Evolutionary conservation across 208 protist genomes (phyloP), one percentile per base, ranked within the genome.

Genomic region (Wallacemonas sp.): DNA sequence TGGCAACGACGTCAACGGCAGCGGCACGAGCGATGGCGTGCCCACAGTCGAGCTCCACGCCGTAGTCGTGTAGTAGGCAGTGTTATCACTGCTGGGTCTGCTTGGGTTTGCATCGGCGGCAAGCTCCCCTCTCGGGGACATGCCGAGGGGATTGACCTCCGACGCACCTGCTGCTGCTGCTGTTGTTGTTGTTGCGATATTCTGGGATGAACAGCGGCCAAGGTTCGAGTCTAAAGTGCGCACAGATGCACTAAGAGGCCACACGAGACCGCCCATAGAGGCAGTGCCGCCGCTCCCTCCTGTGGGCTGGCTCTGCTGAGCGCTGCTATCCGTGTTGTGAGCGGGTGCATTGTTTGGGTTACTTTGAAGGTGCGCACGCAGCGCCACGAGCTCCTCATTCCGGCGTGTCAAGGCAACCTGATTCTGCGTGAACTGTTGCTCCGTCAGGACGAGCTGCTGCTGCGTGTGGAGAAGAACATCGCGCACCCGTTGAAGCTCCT

Each of bases 381-480:
- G 45, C 5, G 38, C 34, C 22, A 24, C 22, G 27, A 39, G 55
- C 24, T 36, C 47, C 41, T 62, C 63, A 8, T 60, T 56, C 27
- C 47, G 34, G 4, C 24, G 33, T 28, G 39, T 54, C 31, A 65
- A 14, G 41, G 44, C 39, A 14, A 39, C 42, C 39, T 58, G 51
- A 21, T 31, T 36, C 30, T 65, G 39, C 9, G 36, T 28, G n/a
- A 26, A 55, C 47, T 56, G 62, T 28, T 74, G 33, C 54, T 66
- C 67, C 26, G 30, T 38, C 4, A 70, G 30, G 46, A 74, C 19
- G 0, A 74, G 68, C 22, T 70, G 56, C 31, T 79, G 61, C 53
- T 79, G 67, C 17, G 60, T 60, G 14, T 49, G 54, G 14, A 73
- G 42, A 9, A 79, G 41, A 22, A 68, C 62, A 34, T 64, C 47